Percentiles rank a stretch among this genome's conserved stretches.
Evolutionary conservation across 2,329 filamentous ascomycete species (phyloP).

Genomic region (Coniochaeta sp.): DNA sequence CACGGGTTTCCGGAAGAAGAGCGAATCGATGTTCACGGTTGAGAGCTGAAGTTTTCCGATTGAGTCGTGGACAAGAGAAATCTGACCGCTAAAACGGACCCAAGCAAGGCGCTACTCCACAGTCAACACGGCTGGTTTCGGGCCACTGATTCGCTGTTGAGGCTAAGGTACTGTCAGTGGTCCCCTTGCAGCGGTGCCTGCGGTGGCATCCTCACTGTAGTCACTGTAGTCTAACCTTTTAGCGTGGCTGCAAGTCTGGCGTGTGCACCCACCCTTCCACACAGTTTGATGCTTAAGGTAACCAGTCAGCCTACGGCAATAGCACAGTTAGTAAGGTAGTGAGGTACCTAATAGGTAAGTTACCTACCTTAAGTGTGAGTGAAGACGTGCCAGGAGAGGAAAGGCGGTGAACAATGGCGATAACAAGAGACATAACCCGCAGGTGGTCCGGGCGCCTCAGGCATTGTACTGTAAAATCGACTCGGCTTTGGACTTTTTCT

Average conservation of each 20-base stretch:
- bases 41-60: conserved; percentile 3
- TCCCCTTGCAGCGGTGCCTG: not conserved
- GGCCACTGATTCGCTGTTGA: not conserved
- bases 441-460: not conserved
- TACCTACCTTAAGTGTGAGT: too few species aligned
- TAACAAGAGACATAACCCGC: not conserved
- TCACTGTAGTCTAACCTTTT: not conserved
- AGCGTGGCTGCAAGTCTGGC: not conserved
- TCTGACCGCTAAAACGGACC: conserved; percentile 1
- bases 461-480: not conserved
- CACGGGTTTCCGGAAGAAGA: not conserved
- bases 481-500: conserved; percentile 4
- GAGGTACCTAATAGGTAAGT: too few species aligned
- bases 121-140: not conserved
- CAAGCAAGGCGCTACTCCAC: not conserved
- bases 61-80: conserved; percentile 1
- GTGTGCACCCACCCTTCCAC: not conserved
- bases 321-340: too few species aligned
- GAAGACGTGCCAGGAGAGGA: too few species aligned
- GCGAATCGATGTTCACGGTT: not conserved
- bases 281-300: too few species aligned
- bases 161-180: not conserved
- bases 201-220: not conserved
- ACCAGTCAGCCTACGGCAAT: too few species aligned
- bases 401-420: not conserved